Evolutionary conservation across 176 grass and related monocot species (phyloP).

Genomic region (Aegilops speltoides): DNA sequence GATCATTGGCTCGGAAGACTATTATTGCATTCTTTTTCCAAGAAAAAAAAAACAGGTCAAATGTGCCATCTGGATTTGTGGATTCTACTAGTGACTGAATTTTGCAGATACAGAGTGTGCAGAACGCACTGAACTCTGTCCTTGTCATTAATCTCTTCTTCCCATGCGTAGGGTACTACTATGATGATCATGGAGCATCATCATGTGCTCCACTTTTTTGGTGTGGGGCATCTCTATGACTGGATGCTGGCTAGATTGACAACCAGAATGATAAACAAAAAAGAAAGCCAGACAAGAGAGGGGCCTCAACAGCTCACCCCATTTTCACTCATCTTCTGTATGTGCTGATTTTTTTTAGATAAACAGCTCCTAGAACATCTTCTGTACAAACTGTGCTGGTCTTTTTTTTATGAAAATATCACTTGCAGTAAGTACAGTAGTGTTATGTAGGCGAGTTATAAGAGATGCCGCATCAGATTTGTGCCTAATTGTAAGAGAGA

Average conservation of each 20-base stretch:
- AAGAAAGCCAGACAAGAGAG: neutral
- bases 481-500: no score
- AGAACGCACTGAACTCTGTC: neutral
- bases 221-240: slow-evolving; percentile 4
- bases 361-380: no score
- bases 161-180: neutral
- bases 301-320: neutral
- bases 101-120: neutral
- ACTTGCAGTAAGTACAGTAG: no score
- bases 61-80: neutral
- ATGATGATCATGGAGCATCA: slow-evolving; percentile 4
- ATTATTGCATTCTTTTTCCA: neutral
- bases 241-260: neutral
- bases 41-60: neutral
- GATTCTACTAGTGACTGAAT: neutral
- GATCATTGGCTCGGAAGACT: neutral
- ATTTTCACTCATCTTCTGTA: neutral
- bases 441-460: no score
- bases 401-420: no score
- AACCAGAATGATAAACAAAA: slow-evolving; percentile 17
- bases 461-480: no score
- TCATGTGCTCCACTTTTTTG: slow-evolving; percentile 16
- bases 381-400: no score
- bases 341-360: no score
- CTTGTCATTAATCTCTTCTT: neutral